Evolutionary conservation across 1,284 basidiomycete genomes (phyloP).

Genomic region (Naganishia cerealis): DNA sequence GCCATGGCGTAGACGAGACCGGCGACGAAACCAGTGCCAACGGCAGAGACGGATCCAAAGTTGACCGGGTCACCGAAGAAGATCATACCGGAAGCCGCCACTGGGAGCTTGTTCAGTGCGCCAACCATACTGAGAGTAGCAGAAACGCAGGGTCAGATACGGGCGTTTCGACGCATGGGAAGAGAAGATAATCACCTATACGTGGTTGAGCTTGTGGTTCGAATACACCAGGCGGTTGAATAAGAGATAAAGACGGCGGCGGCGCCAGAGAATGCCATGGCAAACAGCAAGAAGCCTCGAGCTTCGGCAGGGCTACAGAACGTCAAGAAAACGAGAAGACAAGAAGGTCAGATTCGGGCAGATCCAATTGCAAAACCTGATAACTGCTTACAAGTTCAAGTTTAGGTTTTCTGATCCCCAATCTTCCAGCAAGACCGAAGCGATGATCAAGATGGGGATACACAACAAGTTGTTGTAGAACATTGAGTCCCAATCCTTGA

Average conservation of each 20-base stretch:
- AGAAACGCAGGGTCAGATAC: conserved; percentile 1
- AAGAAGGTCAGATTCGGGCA: conserved; percentile 27
- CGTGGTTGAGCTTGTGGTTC: conserved; percentile 93
- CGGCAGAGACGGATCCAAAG: conserved; percentile 80
- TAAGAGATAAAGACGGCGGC: conserved; percentile 97
- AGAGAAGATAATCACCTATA: conserved; percentile 66
- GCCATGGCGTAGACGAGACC: conserved; percentile 85
- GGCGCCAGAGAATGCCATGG: conserved; percentile 92
- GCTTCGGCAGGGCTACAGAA: conserved; percentile 73
- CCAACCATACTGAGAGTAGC: conserved; percentile 78
- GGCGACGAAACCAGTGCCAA: conserved; percentile 85
- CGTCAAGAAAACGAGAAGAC: not conserved
- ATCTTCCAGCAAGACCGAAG: conserved; percentile 83
- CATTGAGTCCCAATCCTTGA: conserved; percentile 99
- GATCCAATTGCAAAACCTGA: not conserved
- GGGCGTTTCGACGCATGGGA: not conserved
- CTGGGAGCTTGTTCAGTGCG: conserved; percentile 95
- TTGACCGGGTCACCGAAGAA: conserved; percentile 91
- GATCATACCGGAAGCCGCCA: conserved; percentile 92
- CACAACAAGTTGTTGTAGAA: conserved; percentile 98
- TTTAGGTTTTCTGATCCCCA: conserved; percentile 79
- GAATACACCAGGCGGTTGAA: conserved; percentile 97
- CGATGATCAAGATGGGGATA: conserved; percentile 81
- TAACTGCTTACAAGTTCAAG: conserved; percentile 77
- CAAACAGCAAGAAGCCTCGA: conserved; percentile 74